These are phyloP conservation scores for Akanthomyces uredinophilus DNA, from an alignment of 2,329 filamentous ascomycete genomes.

Conservation along the genomic window DNA sequence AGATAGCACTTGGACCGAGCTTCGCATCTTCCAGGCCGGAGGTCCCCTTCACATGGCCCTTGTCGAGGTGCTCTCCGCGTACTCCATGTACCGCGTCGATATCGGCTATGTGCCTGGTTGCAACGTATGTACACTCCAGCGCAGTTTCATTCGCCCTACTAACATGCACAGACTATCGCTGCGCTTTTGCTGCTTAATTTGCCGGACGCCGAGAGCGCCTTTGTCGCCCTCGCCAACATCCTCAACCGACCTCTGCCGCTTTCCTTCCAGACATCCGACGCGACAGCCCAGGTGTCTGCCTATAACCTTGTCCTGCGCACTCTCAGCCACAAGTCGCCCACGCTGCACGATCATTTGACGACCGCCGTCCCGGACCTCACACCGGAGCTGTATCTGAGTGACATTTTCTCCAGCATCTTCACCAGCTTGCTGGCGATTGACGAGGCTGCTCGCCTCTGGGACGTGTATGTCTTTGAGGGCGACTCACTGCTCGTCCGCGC, in stretches of 20 bases:
- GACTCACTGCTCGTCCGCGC: slow-evolving; percentile 67
- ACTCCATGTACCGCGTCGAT: slow-evolving; percentile 76
- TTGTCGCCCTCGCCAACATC: slow-evolving; percentile 69
- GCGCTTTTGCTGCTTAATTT: slow-evolving; percentile 70
- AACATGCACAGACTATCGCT: slow-evolving; percentile 55
- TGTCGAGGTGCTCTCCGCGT: slow-evolving; percentile 69
- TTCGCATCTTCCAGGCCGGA: slow-evolving; percentile 64
- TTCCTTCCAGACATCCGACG: slow-evolving; percentile 68
- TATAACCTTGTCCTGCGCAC: slow-evolving; percentile 66
- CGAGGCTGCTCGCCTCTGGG: slow-evolving; percentile 69
- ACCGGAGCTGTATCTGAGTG: slow-evolving; percentile 50
- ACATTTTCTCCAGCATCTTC: slow-evolving; percentile 61
- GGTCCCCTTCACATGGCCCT: slow-evolving; percentile 64
- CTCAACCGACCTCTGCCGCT: slow-evolving; percentile 71
- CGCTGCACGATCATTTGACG: slow-evolving; percentile 60
- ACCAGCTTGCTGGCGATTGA: slow-evolving; percentile 61
- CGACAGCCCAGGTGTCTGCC: slow-evolving; percentile 61
- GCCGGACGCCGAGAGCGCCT: slow-evolving; percentile 56
- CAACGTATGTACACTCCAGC: slow-evolving; percentile 52
- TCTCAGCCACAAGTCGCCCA: slow-evolving; percentile 58
- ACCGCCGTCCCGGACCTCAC: slow-evolving; percentile 40
- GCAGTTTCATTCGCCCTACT: slow-evolving; percentile 11
- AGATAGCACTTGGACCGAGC: slow-evolving; percentile 61
- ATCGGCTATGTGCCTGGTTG: slow-evolving; percentile 72
- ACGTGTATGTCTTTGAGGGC: slow-evolving; percentile 78